Conservation (phyloP, 768 basidiomycete genomes). For the Calocybe gangraenosa region DNA sequence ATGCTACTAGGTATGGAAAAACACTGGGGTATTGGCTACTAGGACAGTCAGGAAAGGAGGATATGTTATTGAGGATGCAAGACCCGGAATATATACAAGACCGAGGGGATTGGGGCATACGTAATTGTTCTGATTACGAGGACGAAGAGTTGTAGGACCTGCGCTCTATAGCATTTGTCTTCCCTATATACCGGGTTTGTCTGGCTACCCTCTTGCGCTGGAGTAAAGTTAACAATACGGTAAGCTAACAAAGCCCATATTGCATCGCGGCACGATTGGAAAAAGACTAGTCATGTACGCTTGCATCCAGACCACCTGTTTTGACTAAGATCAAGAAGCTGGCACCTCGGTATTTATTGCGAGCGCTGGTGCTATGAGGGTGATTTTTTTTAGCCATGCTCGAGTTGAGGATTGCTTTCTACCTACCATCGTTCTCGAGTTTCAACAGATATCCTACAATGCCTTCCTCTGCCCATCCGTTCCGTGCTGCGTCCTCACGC, state of each 20-base stretch:
- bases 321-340: too few relatives aligned
- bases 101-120: constrained; percentile 9
- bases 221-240: too few relatives aligned
- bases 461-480: constrained; percentile 19
- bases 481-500: constrained; percentile 19
- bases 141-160: neutral
- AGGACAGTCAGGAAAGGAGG: constrained; percentile 13
- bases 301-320: too few relatives aligned
- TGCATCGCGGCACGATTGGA: too few relatives aligned
- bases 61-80: constrained; percentile 11
- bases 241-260: too few relatives aligned
- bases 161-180: neutral
- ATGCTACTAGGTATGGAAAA: constrained; percentile 14
- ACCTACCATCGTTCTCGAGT: constrained; percentile 11
- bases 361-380: constrained; percentile 7
- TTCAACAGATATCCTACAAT: constrained; percentile 15
- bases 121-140: constrained; percentile 4
- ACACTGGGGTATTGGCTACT: constrained; percentile 13
- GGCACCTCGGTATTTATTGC: too few relatives aligned
- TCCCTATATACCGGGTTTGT: too few relatives aligned
- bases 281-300: too few relatives aligned
- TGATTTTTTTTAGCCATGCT: neutral
- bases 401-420: neutral
- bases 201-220: too few relatives aligned
- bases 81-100: constrained; percentile 9